Conservation (phyloP, 768 basidiomycete species). For the Tulasnella sp. region DNA sequence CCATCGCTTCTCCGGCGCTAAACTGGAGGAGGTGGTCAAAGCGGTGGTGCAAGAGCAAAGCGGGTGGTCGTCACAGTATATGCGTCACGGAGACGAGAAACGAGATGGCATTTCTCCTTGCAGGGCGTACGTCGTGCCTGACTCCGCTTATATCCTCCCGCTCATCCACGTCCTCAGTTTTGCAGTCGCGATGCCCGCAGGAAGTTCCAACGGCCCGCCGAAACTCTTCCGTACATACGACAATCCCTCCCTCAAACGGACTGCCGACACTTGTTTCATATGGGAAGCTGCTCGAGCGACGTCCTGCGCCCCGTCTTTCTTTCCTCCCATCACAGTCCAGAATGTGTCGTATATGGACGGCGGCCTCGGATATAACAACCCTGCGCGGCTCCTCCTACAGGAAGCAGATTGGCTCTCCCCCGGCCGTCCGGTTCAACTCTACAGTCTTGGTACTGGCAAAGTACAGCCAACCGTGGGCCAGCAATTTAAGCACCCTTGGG, state of each 20-base stretch:
- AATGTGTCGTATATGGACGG: constrained; percentile 15
- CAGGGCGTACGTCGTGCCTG: neutral
- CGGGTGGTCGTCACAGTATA: constrained; percentile 4
- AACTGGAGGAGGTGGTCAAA: constrained; percentile 15
- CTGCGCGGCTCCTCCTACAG: neutral
- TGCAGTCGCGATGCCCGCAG: constrained; percentile 15
- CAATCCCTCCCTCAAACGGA: neutral
- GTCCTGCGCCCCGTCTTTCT: constrained; percentile 24
- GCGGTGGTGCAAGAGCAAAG: neutral
- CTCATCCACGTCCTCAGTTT: constrained; percentile 12
- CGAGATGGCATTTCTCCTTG: neutral
- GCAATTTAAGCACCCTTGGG: neutral
- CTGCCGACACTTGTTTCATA: constrained; percentile 19
- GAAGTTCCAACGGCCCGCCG: constrained; percentile 2
- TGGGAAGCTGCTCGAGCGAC: constrained; percentile 28
- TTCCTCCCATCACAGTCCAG: constrained; percentile 17
- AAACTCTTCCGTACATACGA: constrained; percentile 19
- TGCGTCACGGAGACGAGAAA: neutral
- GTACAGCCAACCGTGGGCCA: neutral
- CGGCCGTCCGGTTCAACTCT: neutral
- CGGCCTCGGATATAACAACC: constrained; percentile 19
- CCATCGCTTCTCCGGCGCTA: constrained; percentile 8
- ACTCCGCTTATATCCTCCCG: neutral
- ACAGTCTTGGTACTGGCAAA: neutral
- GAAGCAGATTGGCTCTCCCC: constrained; percentile 2